phyloP scores from a whole-genome alignment of 1,284 basidiomycete species.

The Neonothopanus nambi region DNA sequence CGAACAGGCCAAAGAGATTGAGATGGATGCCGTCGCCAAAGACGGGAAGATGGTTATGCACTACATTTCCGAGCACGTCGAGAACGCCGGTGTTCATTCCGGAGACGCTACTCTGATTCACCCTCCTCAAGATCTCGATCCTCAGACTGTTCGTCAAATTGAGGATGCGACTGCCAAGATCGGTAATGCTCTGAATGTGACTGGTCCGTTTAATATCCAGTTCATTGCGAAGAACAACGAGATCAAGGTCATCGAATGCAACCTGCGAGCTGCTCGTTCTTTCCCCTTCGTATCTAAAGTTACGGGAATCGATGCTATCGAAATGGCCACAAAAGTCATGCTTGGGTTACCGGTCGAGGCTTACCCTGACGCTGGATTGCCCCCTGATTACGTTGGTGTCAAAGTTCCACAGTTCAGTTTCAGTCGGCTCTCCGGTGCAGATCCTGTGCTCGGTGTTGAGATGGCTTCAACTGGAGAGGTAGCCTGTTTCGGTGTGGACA shows the following conservation, averaged over 20 bases:
- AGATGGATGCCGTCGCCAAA: conserved; percentile 98
- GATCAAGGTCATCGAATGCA: conserved; percentile 99
- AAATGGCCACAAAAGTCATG: conserved; percentile 99
- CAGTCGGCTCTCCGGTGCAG: conserved; percentile 92
- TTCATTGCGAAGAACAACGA: conserved; percentile 99
- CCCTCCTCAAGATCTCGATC: conserved; percentile 97
- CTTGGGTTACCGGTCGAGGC: conserved; percentile 85
- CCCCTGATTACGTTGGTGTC: conserved; percentile 93
- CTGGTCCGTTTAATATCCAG: conserved; percentile 99
- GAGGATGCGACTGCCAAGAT: conserved; percentile 98
- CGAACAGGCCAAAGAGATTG: conserved; percentile 99
- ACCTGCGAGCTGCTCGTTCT: conserved; percentile 94
- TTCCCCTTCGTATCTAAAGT: conserved; percentile 99
- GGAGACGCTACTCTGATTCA: conserved; percentile 98
- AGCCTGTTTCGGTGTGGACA: conserved; percentile 96
- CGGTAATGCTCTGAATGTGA: conserved; percentile 96
- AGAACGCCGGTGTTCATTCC: conserved; percentile 97
- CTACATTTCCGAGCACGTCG: conserved; percentile 99
- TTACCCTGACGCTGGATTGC: conserved; percentile 88
- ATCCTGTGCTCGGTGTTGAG: conserved; percentile 98
- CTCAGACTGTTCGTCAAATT: conserved; percentile 93
- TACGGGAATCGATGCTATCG: conserved; percentile 95
- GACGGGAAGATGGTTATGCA: conserved; percentile 99
- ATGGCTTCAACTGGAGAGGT: conserved; percentile 99
- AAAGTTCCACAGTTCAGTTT: conserved; percentile 99